Base-by-base conservation (phyloP, 345 rosid species). In the Citrus sp. region DNA sequence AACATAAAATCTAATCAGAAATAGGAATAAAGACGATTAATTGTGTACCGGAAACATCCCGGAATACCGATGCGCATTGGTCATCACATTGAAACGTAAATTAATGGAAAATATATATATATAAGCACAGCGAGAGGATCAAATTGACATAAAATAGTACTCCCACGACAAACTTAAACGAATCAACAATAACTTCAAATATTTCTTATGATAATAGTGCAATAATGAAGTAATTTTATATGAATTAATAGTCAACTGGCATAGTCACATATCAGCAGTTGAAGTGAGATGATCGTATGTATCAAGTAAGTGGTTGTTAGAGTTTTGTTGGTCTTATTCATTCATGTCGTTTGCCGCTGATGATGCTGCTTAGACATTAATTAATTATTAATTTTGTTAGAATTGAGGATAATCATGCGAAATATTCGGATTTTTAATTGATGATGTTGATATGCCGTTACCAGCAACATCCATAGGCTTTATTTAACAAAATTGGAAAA, bases 321-420 rank as follows among this genome's bases (percentile, higher is more conserved):
- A 73, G 75, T 28, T 22, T 75, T 21, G 32, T 22, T 18, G 74
- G 82, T 63, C 84, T 74, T 74, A 54, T 37, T 69, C 76, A 16
- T 70, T 69, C 72, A 27, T 22, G 78, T 61, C 67, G 22, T 24
- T 63, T 68, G 46, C 30, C 63, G 27, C 75, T 46, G 76, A 60
- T 80, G 79, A 35, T 69, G 71, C 55, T 7, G 46, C 56, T n/a
- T 42, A 22, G 5, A 22, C 12, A 67, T 46, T 8, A 66, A 12
- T 70, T 22, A 58, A 62, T 67, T 46, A 30, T 67, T 7, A 22
- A 34, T 35, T 35, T 65, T 30, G 60, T 77, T 68, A 51, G 25
- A 65, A 37, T 59, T 71, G 56, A 24, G 60, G 70, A 75, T 79
- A 61, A 58, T 25, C 42, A 46, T 80, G 64, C 67, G 35, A 65